These are phyloP conservation scores for Grosmannia huntii DNA, from an alignment of 2,329 filamentous ascomycete species.

Conservation along the genomic window DNA sequence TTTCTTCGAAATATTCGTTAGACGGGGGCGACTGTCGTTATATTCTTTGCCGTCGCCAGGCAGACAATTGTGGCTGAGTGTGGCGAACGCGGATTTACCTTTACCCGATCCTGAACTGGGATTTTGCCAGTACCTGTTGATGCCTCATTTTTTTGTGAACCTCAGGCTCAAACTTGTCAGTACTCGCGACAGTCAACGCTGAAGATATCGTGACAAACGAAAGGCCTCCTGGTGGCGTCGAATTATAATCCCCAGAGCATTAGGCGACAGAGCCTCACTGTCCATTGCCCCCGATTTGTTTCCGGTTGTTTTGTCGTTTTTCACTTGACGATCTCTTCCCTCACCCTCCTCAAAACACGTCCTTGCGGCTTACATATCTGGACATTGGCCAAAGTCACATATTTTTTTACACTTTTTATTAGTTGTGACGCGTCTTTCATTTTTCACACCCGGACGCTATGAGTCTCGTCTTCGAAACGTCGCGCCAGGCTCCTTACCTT, in stretches of 20 bases:
- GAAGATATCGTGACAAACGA: neutral
- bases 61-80: neutral
- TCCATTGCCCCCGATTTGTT: too few relatives aligned
- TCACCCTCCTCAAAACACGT: neutral
- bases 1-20: neutral
- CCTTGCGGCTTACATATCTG: neutral
- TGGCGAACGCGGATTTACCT: neutral
- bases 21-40: neutral
- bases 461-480: constrained; percentile 14
- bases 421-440: neutral
- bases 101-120: neutral
- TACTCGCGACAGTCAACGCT: neutral
- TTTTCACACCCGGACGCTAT: constrained; percentile 5
- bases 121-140: neutral
- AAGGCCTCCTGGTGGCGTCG: too few relatives aligned
- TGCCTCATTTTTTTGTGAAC: neutral
- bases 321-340: neutral
- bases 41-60: neutral
- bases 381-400: neutral
- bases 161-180: neutral
- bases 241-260: too few relatives aligned
- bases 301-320: too few relatives aligned
- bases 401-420: neutral
- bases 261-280: too few relatives aligned
- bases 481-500: constrained; percentile 9